phyloP scores from a whole-genome alignment of 1,284 basidiomycete species.

The Somion occarium region DNA sequence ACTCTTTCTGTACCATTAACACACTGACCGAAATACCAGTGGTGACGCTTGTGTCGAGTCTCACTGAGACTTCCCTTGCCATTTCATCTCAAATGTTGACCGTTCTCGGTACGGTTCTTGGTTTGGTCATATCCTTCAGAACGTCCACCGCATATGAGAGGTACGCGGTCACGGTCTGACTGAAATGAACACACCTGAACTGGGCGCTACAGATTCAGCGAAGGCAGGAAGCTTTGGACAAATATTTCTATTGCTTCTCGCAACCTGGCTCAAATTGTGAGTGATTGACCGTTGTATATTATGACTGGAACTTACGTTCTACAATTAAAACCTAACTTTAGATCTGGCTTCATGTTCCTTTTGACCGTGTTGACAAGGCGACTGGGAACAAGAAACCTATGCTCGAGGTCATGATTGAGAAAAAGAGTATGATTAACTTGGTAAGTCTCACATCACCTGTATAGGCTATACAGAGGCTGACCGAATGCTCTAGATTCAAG shows the following conservation, averaged over 20 bases:
- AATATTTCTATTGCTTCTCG: constrained; percentile 48
- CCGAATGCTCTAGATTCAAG: constrained; percentile 42
- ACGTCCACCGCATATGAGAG: constrained; percentile 59
- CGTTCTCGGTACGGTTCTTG: constrained; percentile 38
- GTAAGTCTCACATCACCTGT: constrained; percentile 30
- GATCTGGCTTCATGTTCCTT: constrained; percentile 62
- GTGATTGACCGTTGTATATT: constrained; percentile 11
- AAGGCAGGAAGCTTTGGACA: constrained; percentile 62
- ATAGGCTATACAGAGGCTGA: not conserved
- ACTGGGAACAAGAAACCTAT: constrained; percentile 31
- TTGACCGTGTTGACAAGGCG: constrained; percentile 37
- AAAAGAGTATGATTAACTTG: constrained; percentile 70
- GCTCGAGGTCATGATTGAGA: constrained; percentile 57
- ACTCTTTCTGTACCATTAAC: not conserved
- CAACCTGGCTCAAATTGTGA: constrained; percentile 50
- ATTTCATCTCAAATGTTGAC: constrained; percentile 39
- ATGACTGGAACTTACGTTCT: too few species aligned
- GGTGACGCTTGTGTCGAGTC: constrained; percentile 45
- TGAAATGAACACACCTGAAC: too few species aligned
- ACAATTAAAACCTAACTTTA: too few species aligned
- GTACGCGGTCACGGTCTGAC: constrained; percentile 30
- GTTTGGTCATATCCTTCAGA: constrained; percentile 37
- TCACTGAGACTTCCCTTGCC: constrained; percentile 37
- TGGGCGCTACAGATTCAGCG: constrained; percentile 41
- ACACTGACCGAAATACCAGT: constrained; percentile 30